Evolutionary conservation across 331 rosid genomes (phyloP).

Genomic region (Acacia concinna): DNA sequence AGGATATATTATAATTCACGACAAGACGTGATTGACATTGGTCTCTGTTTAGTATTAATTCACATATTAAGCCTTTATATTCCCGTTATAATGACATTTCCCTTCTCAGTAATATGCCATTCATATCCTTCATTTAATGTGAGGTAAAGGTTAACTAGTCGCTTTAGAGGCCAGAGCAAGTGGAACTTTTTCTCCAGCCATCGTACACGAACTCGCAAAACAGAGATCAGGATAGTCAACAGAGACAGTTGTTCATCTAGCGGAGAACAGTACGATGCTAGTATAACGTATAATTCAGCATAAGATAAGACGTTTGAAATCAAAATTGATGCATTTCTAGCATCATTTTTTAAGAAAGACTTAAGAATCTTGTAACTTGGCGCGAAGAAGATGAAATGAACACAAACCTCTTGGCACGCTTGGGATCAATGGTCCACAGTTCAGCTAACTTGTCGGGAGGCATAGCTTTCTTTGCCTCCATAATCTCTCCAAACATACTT

Average conservation of each 20-base stretch:
- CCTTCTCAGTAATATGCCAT: slow-evolving; percentile 21
- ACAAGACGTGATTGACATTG: not conserved
- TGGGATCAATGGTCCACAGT: slow-evolving; percentile 92
- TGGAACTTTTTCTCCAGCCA: not conserved
- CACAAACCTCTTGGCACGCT: slow-evolving; percentile 92
- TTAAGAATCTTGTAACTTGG: not conserved
- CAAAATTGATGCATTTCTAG: slow-evolving; percentile 1
- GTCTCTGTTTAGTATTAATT: slow-evolving; percentile 6
- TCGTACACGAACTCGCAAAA: not conserved
- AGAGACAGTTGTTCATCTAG: not conserved
- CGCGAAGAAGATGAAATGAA: slow-evolving; percentile 12
- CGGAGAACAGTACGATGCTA: not conserved
- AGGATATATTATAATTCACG: not conserved
- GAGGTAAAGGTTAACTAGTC: not conserved
- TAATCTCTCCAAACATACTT: slow-evolving; percentile 76
- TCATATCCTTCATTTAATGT: not conserved
- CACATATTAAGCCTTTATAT: not conserved
- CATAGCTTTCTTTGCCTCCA: slow-evolving; percentile 99
- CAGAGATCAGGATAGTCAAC: slow-evolving; percentile 21
- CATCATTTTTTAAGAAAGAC: not conserved
- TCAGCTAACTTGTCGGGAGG: slow-evolving; percentile 99
- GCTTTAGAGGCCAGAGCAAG: not conserved
- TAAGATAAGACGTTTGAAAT: slow-evolving; percentile 5
- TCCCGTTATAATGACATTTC: not conserved
- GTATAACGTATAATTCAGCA: not conserved